Conservation (phyloP, 2,329 filamentous ascomycete genomes). For the Pseudogymnoascus sp. region DNA sequence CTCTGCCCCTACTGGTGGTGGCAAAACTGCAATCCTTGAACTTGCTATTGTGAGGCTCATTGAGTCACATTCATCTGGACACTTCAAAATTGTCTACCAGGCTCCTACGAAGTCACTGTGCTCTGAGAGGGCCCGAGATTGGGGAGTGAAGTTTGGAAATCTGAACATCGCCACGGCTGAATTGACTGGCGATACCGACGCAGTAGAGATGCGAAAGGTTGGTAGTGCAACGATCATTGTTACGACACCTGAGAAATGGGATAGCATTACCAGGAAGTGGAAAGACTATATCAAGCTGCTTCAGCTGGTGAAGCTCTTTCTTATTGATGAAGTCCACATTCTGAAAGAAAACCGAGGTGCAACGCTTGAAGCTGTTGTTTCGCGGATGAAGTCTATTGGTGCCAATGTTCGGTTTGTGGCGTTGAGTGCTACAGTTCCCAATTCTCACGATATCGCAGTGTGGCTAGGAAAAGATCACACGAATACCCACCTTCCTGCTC, state of each 20-base stretch:
- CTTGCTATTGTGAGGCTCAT: slow-evolving; percentile 71
- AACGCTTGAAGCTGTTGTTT: slow-evolving; percentile 75
- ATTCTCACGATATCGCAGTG: slow-evolving; percentile 68
- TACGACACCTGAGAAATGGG: slow-evolving; percentile 88
- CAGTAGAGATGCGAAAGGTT: slow-evolving; percentile 57
- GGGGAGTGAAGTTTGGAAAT: slow-evolving; percentile 64
- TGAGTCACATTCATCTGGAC: slow-evolving; percentile 44
- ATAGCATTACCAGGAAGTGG: slow-evolving; percentile 83
- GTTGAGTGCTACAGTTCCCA: slow-evolving; percentile 76
- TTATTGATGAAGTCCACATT: slow-evolving; percentile 85
- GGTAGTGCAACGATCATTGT: slow-evolving; percentile 74
- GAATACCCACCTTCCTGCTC: slow-evolving; percentile 55
- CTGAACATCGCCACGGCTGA: slow-evolving; percentile 66
- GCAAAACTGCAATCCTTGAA: slow-evolving; percentile 77
- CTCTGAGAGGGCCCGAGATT: slow-evolving; percentile 68
- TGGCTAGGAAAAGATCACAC: slow-evolving; percentile 67
- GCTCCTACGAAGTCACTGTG: slow-evolving; percentile 81
- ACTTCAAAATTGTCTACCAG: slow-evolving; percentile 78
- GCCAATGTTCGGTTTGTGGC: slow-evolving; percentile 72
- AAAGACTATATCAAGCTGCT: slow-evolving; percentile 70
- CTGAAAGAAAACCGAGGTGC: slow-evolving; percentile 73
- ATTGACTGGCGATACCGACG: slow-evolving; percentile 73
- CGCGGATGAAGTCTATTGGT: slow-evolving; percentile 76
- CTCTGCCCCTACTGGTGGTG: slow-evolving; percentile 75
- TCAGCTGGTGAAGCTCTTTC: slow-evolving; percentile 67